Evolutionary conservation across 2,329 filamentous ascomycete genomes (phyloP).

Genomic region (Dactylellina drechsleri): DNA sequence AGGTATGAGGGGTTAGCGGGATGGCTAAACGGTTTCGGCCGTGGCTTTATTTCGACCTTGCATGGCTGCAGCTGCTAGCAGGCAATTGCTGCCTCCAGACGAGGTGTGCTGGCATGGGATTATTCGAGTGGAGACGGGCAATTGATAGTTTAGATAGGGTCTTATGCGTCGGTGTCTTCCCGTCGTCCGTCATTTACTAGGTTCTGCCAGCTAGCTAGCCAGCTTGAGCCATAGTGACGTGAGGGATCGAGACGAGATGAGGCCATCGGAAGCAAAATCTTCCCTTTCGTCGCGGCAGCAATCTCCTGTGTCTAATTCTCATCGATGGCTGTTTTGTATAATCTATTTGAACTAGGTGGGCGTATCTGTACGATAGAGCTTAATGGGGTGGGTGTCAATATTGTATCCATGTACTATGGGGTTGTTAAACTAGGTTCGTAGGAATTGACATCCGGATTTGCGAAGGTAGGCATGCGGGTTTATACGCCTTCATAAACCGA

Average conservation of each 20-base stretch:
- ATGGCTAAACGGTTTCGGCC: slow-evolving; percentile 43
- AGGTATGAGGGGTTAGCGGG: slow-evolving; percentile 44
- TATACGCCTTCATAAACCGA: no score
- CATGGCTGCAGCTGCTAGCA: slow-evolving; percentile 24
- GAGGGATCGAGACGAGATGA: background rate
- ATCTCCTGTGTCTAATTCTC: slow-evolving; percentile 3
- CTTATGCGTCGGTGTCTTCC: slow-evolving; percentile 40
- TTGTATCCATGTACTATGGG: slow-evolving; percentile 10
- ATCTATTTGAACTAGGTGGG: slow-evolving; percentile 1
- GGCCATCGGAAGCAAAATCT: slow-evolving; percentile 17
- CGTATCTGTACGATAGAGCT: slow-evolving; percentile 18
- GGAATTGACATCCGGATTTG: slow-evolving; percentile 53
- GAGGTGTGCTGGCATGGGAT: slow-evolving; percentile 42
- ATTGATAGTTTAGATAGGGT: slow-evolving; percentile 20
- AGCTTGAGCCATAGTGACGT: background rate
- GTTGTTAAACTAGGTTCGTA: slow-evolving; percentile 25
- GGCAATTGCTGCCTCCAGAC: slow-evolving; percentile 31
- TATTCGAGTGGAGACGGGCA: slow-evolving; percentile 17
- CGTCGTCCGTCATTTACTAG: slow-evolving; percentile 1
- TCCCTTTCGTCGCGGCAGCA: slow-evolving; percentile 6
- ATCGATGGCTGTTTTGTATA: slow-evolving; percentile 4
- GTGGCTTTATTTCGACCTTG: slow-evolving; percentile 41
- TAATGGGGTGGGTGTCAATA: slow-evolving; percentile 20
- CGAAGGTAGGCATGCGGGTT: background rate
- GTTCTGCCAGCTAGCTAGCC: background rate